Percentiles rank a stretch among this genome's conserved stretches.
Evolutionary conservation across 1,139 yeast species (phyloP).

Genomic region (Sugiyamaella grinbergsii): DNA sequence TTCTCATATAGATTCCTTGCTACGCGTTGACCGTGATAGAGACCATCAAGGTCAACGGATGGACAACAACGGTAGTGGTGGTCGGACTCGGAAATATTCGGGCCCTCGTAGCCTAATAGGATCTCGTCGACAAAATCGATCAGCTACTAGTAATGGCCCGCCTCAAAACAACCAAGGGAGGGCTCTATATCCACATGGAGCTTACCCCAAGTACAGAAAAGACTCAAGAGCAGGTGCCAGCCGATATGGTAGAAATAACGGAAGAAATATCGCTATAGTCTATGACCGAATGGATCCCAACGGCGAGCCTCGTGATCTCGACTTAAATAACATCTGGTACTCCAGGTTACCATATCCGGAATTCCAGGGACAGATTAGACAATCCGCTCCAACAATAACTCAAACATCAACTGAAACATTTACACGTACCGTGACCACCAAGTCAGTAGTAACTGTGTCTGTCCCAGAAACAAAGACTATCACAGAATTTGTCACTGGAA

Average conservation of each 20-base stretch:
- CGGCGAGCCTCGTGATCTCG: background rate
- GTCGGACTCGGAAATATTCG: background rate
- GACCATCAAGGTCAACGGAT: background rate
- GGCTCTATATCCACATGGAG: conserved; percentile 1
- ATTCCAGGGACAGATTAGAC: conserved; percentile 2
- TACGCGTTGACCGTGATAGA: background rate
- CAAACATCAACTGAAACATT: conserved; percentile 10
- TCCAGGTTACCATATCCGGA: conserved; percentile 10
- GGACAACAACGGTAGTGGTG: background rate
- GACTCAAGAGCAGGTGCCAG: no score
- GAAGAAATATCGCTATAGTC: background rate
- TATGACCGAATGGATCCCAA: no score
- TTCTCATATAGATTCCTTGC: conserved; percentile 11
- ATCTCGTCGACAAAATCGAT: conserved; percentile 1
- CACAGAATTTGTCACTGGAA: conserved; percentile 13
- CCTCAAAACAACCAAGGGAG: conserved; percentile 1
- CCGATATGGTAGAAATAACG: background rate
- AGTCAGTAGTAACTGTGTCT: conserved; percentile 16
- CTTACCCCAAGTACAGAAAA: background rate
- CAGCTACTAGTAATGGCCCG: background rate
- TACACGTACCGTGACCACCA: conserved; percentile 15
- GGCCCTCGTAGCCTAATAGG: background rate
- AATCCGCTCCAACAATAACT: conserved; percentile 6
- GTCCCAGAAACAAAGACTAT: conserved; percentile 13
- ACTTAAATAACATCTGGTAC: background rate